Evolutionary conservation across 176 grass and related monocot species (phyloP).

Genomic region (Aegilops longissima): DNA sequence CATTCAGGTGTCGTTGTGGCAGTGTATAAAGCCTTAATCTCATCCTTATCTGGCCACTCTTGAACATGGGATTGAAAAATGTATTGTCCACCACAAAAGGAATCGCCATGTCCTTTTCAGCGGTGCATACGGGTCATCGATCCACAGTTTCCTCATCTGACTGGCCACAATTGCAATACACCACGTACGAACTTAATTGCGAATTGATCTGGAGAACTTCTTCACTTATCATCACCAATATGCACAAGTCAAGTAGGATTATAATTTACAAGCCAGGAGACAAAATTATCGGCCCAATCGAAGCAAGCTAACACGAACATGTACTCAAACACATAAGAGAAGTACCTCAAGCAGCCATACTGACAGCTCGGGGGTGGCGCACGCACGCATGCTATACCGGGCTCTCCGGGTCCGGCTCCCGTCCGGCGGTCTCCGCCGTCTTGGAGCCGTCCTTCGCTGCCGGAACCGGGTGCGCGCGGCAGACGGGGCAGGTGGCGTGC

Average conservation of each 20-base stretch:
- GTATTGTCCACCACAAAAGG: background rate
- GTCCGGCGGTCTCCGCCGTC: background rate
- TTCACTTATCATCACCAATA: background rate
- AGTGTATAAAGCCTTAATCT: slow-evolving; percentile 4
- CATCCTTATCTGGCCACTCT: background rate
- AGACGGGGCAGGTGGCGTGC: slow-evolving; percentile 50
- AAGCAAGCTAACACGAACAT: slow-evolving; percentile 11
- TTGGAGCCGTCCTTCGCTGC: slow-evolving; percentile 5
- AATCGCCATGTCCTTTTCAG: slow-evolving; percentile 15
- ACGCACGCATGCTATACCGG: slow-evolving; percentile 4
- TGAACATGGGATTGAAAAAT: background rate
- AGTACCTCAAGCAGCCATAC: background rate
- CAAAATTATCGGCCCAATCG: background rate
- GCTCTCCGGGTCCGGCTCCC: slow-evolving; percentile 43
- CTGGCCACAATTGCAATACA: background rate
- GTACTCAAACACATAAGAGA: background rate
- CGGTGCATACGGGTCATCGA: slow-evolving; percentile 5
- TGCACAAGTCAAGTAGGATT: background rate
- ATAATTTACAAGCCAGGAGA: background rate
- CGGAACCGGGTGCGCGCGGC: slow-evolving; percentile 32
- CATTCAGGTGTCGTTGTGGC: too few relatives aligned
- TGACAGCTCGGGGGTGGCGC: background rate
- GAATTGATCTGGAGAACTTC: background rate
- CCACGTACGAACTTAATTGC: background rate
- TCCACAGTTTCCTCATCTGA: background rate